Evolutionary conservation across 768 basidiomycete genomes (phyloP).

Genomic region (Suillus plorans): DNA sequence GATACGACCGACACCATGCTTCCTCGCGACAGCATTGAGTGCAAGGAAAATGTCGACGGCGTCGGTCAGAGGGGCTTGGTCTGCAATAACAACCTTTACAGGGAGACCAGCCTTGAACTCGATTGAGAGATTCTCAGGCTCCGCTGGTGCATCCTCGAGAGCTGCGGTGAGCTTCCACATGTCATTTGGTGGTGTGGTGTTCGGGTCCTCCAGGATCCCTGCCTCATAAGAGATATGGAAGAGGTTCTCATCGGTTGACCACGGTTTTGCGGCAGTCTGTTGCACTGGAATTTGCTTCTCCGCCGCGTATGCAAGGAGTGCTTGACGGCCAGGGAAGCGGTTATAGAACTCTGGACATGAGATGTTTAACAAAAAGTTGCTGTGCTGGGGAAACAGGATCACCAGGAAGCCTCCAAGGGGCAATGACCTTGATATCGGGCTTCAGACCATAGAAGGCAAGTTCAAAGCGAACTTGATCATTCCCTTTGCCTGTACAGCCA

Average conservation of each 20-base stretch:
- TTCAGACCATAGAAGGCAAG: slow-evolving; percentile 97
- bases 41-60: slow-evolving; percentile 90
- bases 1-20: slow-evolving; percentile 94
- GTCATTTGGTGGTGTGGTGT: slow-evolving; percentile 89
- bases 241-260: slow-evolving; percentile 99
- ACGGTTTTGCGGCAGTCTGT: slow-evolving; percentile 95
- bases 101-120: slow-evolving; percentile 90
- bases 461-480: slow-evolving; percentile 99
- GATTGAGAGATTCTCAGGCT: slow-evolving; percentile 78
- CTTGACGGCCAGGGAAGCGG: slow-evolving; percentile 42
- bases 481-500: slow-evolving; percentile 99
- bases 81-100: slow-evolving; percentile 76
- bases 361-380: background rate
- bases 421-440: slow-evolving; percentile 98
- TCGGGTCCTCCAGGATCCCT: slow-evolving; percentile 96
- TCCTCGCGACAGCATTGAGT: slow-evolving; percentile 89
- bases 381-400: slow-evolving; percentile 4
- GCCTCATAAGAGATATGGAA: slow-evolving; percentile 99
- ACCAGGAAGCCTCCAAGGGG: slow-evolving; percentile 97
- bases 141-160: slow-evolving; percentile 76
- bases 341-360: slow-evolving; percentile 55
- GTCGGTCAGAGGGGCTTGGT: slow-evolving; percentile 75
- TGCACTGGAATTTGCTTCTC: slow-evolving; percentile 73
- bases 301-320: slow-evolving; percentile 86
- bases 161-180: slow-evolving; percentile 98